These are phyloP conservation scores for Pyrenochaeta sp. DNA, from an alignment of 2,329 filamentous ascomycete genomes.

Conservation along the genomic window DNA sequence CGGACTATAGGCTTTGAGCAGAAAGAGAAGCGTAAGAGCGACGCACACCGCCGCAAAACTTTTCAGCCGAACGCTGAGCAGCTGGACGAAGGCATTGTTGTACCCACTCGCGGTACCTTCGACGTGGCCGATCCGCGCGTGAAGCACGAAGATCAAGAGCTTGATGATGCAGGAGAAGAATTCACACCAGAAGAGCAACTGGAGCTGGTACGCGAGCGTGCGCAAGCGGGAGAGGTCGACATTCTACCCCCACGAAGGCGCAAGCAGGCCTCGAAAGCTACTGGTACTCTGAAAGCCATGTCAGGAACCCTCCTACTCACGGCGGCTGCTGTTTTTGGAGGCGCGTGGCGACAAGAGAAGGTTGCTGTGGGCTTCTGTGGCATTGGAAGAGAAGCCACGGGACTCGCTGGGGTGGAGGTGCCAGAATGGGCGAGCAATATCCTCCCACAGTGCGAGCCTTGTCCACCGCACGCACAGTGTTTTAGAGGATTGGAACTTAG, in stretches of 20 bases:
- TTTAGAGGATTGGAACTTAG: slow-evolving; percentile 77
- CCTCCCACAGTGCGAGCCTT: slow-evolving; percentile 86
- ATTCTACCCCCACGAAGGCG: slow-evolving; percentile 54
- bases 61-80: slow-evolving; percentile 54
- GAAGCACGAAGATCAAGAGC: slow-evolving; percentile 50
- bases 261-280: slow-evolving; percentile 48
- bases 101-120: slow-evolving; percentile 66
- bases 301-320: slow-evolving; percentile 76
- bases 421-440: slow-evolving; percentile 76
- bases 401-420: slow-evolving; percentile 68
- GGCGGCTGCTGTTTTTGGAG: slow-evolving; percentile 74
- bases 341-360: slow-evolving; percentile 94
- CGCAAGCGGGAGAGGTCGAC: slow-evolving; percentile 62
- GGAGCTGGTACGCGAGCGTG: slow-evolving; percentile 76
- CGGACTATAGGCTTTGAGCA: slow-evolving; percentile 58
- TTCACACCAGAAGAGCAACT: slow-evolving; percentile 89
- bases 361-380: slow-evolving; percentile 96
- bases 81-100: slow-evolving; percentile 62
- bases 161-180: slow-evolving; percentile 80
- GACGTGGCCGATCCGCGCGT: slow-evolving; percentile 62
- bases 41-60: slow-evolving; percentile 53
- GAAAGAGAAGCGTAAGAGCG: slow-evolving; percentile 55
- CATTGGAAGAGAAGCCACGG: slow-evolving; percentile 69
- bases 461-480: slow-evolving; percentile 90
- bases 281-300: slow-evolving; percentile 67